Conservation (phyloP, 495 filamentous ascomycete species). For the Daldinia vernicosa region DNA sequence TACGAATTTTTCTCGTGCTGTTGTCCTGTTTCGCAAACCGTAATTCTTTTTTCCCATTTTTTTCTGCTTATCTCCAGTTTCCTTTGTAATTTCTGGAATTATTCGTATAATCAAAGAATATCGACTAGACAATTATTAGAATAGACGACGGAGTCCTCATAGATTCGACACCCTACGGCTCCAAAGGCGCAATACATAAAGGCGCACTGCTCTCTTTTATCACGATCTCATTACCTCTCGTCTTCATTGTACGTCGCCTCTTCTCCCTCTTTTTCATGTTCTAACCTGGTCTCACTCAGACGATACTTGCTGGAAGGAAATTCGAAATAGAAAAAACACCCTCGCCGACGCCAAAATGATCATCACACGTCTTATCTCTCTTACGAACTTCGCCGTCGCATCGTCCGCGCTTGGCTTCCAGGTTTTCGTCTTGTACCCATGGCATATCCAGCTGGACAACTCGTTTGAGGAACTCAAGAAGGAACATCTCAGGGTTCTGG, state of each 20-base stretch:
- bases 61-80: conserved; percentile 20
- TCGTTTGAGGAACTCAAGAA: conserved; percentile 65
- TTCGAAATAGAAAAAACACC: conserved; percentile 7
- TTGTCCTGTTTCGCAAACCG: conserved; percentile 16
- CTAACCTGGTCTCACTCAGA: conserved; percentile 25
- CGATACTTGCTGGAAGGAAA: conserved; percentile 24
- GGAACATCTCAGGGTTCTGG: conserved; percentile 58
- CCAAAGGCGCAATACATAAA: conserved; percentile 22
- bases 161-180: conserved; percentile 29
- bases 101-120: conserved; percentile 5
- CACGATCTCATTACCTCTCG: conserved; percentile 24
- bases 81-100: conserved; percentile 15
- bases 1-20: conserved; percentile 24
- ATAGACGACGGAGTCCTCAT: conserved; percentile 9
- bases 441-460: conserved; percentile 70
- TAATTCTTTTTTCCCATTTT: conserved; percentile 26
- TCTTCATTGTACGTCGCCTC: conserved; percentile 23
- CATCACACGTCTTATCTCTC: conserved; percentile 63
- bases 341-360: conserved; percentile 37
- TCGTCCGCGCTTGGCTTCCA: conserved; percentile 69
- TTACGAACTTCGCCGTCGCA: conserved; percentile 70
- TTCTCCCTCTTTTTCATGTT: conserved; percentile 4
- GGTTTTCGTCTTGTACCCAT: conserved; percentile 71
- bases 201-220: conserved; percentile 36
- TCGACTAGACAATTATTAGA: conserved; percentile 17